These are phyloP conservation scores for Saturnispora saitoi DNA, from an alignment of 805 yeast genomes.

Conservation along the genomic window DNA sequence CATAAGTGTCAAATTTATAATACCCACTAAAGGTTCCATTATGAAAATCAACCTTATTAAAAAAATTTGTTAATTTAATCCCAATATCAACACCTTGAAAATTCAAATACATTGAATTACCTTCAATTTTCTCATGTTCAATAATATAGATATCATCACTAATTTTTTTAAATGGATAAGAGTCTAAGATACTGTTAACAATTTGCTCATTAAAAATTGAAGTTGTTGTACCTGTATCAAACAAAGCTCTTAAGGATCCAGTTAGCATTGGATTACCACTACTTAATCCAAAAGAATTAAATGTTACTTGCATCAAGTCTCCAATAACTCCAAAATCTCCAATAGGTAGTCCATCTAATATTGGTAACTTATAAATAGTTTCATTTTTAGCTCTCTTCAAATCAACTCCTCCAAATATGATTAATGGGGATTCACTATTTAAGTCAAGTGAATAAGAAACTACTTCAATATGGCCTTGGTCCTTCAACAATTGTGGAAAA, in stretches of 20 bases:
- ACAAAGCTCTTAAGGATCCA: background rate
- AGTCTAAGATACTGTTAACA: background rate
- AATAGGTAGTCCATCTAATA: background rate
- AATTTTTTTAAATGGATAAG: background rate
- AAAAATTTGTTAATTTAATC: background rate
- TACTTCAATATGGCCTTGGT: background rate
- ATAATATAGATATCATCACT: background rate
- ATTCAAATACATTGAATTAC: background rate
- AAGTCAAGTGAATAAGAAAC: conserved; percentile 1
- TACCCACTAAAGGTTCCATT: conserved; percentile 2
- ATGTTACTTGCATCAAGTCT: background rate
- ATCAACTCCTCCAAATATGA: conserved; percentile 8
- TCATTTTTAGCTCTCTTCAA: background rate
- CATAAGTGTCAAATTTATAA: background rate
- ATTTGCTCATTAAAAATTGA: conserved; percentile 1
- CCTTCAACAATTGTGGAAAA: background rate
- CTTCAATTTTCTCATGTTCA: background rate
- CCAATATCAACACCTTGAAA: conserved; percentile 3
- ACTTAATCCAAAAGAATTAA: conserved; percentile 1
- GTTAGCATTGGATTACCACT: background rate
- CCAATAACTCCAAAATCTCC: background rate
- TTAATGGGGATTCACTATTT: background rate
- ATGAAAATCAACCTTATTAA: background rate
- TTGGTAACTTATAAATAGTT: background rate
- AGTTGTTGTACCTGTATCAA: conserved; percentile 8